Percentiles rank a stretch among this genome's conserved stretches.
Conservation (phyloP, 75 land plant species). For the Pseudotsuga menziesii region DNA sequence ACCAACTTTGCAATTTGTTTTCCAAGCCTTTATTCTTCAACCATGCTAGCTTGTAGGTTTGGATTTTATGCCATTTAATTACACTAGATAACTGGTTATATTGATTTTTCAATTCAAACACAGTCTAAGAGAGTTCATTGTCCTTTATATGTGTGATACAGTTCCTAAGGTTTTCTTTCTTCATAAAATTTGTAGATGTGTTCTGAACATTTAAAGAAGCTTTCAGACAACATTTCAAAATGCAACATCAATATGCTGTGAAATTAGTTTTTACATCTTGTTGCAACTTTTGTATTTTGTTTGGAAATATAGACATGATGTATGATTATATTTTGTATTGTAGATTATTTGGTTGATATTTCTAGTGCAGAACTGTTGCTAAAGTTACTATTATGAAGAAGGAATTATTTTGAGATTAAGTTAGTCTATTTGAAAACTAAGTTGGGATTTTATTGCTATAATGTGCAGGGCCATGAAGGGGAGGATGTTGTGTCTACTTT, state of each 20-base stretch:
- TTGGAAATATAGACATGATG: not conserved
- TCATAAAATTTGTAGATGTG: not conserved
- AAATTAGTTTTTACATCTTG: not conserved
- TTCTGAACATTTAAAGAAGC: not conserved
- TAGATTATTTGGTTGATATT: not conserved
- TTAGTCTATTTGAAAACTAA: not conserved
- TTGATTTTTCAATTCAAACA: no score
- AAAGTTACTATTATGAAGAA: not conserved
- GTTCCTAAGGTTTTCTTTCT: no score
- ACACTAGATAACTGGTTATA: no score
- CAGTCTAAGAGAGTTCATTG: not conserved
- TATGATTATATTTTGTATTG: not conserved
- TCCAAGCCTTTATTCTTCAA: no score
- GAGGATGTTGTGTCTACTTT: constrained; percentile 61
- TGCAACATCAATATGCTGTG: not conserved
- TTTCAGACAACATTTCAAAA: not conserved
- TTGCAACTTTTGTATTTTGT: not conserved
- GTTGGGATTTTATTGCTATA: not conserved
- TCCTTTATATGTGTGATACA: not conserved
- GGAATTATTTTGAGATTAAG: not conserved
- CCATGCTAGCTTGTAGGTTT: no score
- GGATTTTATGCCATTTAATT: no score
- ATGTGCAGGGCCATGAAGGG: constrained; percentile 51
- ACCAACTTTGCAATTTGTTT: no score
- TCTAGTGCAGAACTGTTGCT: not conserved